Evolutionary conservation across 441 rosid genomes (phyloP).

Genomic region (Croton setiger): DNA sequence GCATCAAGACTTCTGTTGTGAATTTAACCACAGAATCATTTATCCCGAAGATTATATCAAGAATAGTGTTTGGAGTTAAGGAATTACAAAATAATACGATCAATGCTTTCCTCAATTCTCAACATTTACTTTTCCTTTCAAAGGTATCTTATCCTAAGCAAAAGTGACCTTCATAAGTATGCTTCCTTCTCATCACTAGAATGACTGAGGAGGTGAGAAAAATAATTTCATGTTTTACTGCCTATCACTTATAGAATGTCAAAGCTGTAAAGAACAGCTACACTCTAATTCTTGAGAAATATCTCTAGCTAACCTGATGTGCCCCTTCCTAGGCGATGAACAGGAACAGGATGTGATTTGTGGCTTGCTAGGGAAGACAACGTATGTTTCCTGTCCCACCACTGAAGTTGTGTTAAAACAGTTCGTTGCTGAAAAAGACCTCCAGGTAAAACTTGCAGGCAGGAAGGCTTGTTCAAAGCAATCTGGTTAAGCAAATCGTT

Average conservation of each 20-base stretch:
- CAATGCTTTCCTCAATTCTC: neutral
- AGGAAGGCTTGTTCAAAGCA: constrained; percentile 88
- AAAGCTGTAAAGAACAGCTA: constrained; percentile 14
- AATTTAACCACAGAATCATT: neutral
- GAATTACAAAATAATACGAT: neutral
- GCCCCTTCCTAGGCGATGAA: constrained; percentile 89
- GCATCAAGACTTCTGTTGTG: neutral
- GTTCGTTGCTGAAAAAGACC: constrained; percentile 94
- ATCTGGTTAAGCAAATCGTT: constrained; percentile 39
- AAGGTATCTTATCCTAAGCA: neutral
- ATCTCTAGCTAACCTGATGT: constrained; percentile 54
- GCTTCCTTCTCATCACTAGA: constrained; percentile 2
- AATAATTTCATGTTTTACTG: neutral
- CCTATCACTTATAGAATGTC: constrained; percentile 15
- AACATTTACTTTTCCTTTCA: neutral
- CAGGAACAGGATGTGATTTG: constrained; percentile 70
- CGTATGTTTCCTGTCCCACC: constrained; percentile 44
- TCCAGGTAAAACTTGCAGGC: constrained; percentile 91
- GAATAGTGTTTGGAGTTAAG: neutral
- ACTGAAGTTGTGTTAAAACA: constrained; percentile 71
- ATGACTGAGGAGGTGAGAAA: constrained; percentile 3
- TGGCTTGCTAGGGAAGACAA: constrained; percentile 28
- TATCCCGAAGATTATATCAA: neutral
- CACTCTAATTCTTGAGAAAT: constrained; percentile 6
- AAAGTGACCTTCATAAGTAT: neutral